A percentile compares a stretch with the other conserved stretches of the same genome.
Evolutionary conservation across 805 yeast genomes (phyloP).

Genomic region (Spathaspora gorwiae): DNA sequence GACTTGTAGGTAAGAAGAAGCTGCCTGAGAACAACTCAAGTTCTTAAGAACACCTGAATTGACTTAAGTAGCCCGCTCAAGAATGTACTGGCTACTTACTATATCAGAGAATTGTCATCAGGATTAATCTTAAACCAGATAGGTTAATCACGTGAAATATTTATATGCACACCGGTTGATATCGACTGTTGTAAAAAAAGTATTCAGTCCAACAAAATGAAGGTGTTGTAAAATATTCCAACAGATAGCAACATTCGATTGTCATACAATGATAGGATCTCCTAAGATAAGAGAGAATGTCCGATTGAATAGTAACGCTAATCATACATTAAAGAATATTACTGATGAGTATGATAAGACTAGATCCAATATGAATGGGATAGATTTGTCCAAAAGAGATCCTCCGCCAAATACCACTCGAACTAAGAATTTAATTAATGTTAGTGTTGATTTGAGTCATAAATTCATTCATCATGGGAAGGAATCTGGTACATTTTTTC

Average conservation of each 20-base stretch:
- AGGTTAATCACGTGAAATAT: too few species aligned
- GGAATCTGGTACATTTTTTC: background rate
- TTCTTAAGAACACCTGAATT: too few species aligned
- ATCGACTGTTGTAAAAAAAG: background rate
- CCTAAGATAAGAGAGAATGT: slow-evolving; percentile 6
- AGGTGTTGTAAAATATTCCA: background rate
- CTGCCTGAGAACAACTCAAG: too few species aligned
- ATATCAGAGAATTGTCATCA: too few species aligned
- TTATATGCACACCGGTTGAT: too few species aligned
- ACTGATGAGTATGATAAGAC: slow-evolving; percentile 1
- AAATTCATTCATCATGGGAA: background rate
- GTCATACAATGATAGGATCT: background rate
- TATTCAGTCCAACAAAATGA: background rate
- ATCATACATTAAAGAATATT: slow-evolving; percentile 3
- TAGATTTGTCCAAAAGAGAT: background rate
- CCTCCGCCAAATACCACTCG: slow-evolving; percentile 6
- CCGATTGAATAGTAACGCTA: slow-evolving; percentile 3
- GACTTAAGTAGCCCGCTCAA: too few species aligned
- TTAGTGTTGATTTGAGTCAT: slow-evolving; percentile 4
- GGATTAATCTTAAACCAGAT: too few species aligned
- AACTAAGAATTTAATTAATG: slow-evolving; percentile 1
- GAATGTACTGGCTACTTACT: too few species aligned
- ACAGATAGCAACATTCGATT: background rate
- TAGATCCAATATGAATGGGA: background rate
- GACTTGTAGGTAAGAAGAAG: too few species aligned